Percentiles rank a stretch among this genome's conserved stretches.
phyloP scores from a whole-genome alignment of 1,284 basidiomycete genomes.

The Sanghuangporus baumii region DNA sequence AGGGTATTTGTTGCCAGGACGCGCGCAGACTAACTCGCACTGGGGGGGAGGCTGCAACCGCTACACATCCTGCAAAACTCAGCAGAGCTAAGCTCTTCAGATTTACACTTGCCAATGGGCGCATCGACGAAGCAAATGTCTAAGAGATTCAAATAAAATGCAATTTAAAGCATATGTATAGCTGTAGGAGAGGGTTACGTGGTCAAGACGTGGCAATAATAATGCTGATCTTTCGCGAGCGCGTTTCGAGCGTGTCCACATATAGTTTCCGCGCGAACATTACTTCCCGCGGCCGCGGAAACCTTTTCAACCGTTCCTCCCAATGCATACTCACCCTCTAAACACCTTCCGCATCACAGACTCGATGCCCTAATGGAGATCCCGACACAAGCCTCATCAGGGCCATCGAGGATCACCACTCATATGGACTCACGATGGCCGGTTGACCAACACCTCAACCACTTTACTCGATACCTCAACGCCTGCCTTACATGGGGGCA shows the following conservation, averaged over 20 bases:
- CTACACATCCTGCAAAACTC: constrained; percentile 2
- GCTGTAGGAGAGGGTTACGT: background rate
- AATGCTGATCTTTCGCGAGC: constrained; percentile 1
- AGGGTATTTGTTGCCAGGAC: constrained; percentile 73
- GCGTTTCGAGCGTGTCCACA: background rate
- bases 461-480: no score
- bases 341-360: no score
- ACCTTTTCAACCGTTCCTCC: no score
- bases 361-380: no score
- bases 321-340: no score
- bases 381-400: no score
- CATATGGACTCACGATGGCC: no score
- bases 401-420: no score
- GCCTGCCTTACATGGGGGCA: no score
- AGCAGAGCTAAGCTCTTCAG: background rate
- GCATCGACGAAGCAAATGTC: background rate
- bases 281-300: no score
- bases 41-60: constrained; percentile 47
- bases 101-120: background rate
- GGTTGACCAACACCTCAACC: no score
- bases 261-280: no score
- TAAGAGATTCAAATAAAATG: background rate
- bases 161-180: constrained; percentile 1
- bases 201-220: background rate
- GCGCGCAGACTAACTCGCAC: constrained; percentile 76